A percentile compares a stretch with the other conserved stretches of the same genome.
Evolutionary conservation across 2,329 filamentous ascomycete species (phyloP).

Genomic region (Xylaria sp.): DNA sequence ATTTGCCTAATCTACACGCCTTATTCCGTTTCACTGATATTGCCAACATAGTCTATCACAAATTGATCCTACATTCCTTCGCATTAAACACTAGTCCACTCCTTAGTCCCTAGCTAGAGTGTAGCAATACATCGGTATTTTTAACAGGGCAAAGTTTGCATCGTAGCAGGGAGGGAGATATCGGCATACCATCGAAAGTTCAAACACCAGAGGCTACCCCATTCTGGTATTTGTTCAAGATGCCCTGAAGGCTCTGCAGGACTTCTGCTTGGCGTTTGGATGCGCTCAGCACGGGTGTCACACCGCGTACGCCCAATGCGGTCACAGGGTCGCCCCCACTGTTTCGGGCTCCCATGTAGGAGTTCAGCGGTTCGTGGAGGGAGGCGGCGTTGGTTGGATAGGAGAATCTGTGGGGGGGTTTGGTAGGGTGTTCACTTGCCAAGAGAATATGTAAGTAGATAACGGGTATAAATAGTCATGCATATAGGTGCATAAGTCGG

Average conservation of each 20-base stretch:
- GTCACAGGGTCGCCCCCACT: slow-evolving; percentile 36
- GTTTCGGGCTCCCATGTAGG: slow-evolving; percentile 27
- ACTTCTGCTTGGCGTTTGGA: slow-evolving; percentile 13
- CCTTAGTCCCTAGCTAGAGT: background rate
- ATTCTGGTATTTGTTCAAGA: background rate
- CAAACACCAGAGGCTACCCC: background rate
- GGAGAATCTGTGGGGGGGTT: slow-evolving; percentile 16
- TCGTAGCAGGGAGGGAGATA: background rate
- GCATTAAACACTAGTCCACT: background rate
- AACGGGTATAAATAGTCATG: background rate
- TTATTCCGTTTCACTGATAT: too few species aligned
- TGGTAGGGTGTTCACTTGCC: background rate
- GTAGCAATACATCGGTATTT: background rate
- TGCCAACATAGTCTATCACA: background rate
- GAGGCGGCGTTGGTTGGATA: background rate
- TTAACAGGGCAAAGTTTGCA: too few species aligned
- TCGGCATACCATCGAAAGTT: background rate
- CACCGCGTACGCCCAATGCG: slow-evolving; percentile 25
- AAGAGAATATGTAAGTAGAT: background rate
- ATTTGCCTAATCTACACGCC: background rate
- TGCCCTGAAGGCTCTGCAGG: background rate
- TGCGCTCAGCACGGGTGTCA: background rate
- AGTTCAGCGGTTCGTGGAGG: slow-evolving; percentile 9
- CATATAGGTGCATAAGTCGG: background rate
- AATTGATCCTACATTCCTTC: background rate